Evolutionary conservation across 768 basidiomycete genomes (phyloP).

Genomic region (Xerocomellus chrysenteron): DNA sequence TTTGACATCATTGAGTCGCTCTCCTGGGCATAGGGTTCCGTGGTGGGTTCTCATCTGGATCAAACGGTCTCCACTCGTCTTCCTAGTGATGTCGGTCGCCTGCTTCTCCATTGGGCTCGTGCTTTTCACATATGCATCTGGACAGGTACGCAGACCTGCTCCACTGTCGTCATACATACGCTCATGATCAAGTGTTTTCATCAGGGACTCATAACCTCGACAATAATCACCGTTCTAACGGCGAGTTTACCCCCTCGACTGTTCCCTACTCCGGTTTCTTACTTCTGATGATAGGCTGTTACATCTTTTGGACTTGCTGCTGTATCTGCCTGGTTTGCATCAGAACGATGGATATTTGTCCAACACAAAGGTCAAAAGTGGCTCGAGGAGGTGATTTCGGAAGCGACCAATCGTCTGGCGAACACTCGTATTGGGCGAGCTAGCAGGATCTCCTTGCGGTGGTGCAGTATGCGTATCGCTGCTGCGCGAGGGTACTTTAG

Average conservation of each 20-base stretch:
- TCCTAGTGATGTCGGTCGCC: slow-evolving; percentile 80
- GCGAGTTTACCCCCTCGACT: slow-evolving; percentile 18
- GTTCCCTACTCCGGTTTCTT: slow-evolving; percentile 2
- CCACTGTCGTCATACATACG: slow-evolving; percentile 21
- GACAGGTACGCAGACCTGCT: slow-evolving; percentile 47
- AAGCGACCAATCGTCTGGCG: slow-evolving; percentile 25
- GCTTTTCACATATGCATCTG: slow-evolving; percentile 73
- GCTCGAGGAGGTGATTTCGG: slow-evolving; percentile 45
- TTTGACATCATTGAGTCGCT: slow-evolving; percentile 40
- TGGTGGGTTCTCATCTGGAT: slow-evolving; percentile 78
- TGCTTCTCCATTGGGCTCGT: slow-evolving; percentile 80
- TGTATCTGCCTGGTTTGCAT: slow-evolving; percentile 54
- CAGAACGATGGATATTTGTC: slow-evolving; percentile 48
- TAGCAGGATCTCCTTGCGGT: slow-evolving; percentile 25
- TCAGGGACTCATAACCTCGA: slow-evolving; percentile 61
- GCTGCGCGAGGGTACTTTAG: slow-evolving; percentile 22
- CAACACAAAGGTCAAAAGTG: slow-evolving; percentile 51
- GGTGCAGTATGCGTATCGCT: slow-evolving; percentile 23
- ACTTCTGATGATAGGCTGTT: slow-evolving; percentile 27
- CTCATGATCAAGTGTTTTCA: slow-evolving; percentile 9
- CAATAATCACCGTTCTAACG: slow-evolving; percentile 75
- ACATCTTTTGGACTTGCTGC: slow-evolving; percentile 46
- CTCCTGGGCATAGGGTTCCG: slow-evolving; percentile 53
- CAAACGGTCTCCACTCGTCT: slow-evolving; percentile 78
- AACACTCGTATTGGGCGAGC: slow-evolving; percentile 27